Conservation (phyloP, 2,329 filamentous ascomycete species). For the Aureobasidium sp. region DNA sequence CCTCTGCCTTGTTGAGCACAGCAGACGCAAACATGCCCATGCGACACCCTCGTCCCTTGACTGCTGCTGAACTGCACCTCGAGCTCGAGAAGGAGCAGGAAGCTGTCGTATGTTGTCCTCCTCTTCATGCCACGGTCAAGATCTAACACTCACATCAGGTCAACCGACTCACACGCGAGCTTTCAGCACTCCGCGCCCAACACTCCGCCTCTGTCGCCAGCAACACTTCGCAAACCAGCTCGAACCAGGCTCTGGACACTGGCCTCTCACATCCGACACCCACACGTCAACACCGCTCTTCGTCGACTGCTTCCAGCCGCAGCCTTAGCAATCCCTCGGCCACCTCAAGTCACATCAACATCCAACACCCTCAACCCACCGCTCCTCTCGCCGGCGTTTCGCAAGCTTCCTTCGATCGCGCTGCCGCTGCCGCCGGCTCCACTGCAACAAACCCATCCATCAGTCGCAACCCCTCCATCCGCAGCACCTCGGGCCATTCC, state of each 20-base stretch:
- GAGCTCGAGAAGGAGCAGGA: conserved; percentile 94
- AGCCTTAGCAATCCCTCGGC: conserved; percentile 15
- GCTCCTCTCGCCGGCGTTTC: conserved; percentile 21
- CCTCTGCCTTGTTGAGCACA: background rate
- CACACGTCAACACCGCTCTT: conserved; percentile 42
- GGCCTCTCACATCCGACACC: conserved; percentile 44
- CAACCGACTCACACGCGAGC: conserved; percentile 84
- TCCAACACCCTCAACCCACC: conserved; percentile 15
- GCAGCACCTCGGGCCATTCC: conserved; percentile 24
- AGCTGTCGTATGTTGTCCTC: conserved; percentile 59
- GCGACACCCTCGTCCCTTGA: conserved; percentile 78
- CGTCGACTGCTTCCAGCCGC: conserved; percentile 18
- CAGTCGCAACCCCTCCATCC: conserved; percentile 26
- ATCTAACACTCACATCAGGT: conserved; percentile 47
- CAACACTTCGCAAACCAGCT: conserved; percentile 45
- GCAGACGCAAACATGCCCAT: conserved; percentile 44
- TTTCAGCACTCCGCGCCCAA: conserved; percentile 67
- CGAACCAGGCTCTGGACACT: conserved; percentile 34
- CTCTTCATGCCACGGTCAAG: too few species aligned
- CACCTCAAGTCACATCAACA: conserved; percentile 18
- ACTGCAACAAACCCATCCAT: conserved; percentile 13
- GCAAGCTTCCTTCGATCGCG: conserved; percentile 28
- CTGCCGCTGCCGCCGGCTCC: conserved; percentile 22
- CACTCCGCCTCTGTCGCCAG: conserved; percentile 54
- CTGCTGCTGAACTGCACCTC: conserved; percentile 77